These are phyloP conservation scores for Microbotryomycetes sp. DNA, from an alignment of 1,284 basidiomycete species.

Conservation along the genomic window DNA sequence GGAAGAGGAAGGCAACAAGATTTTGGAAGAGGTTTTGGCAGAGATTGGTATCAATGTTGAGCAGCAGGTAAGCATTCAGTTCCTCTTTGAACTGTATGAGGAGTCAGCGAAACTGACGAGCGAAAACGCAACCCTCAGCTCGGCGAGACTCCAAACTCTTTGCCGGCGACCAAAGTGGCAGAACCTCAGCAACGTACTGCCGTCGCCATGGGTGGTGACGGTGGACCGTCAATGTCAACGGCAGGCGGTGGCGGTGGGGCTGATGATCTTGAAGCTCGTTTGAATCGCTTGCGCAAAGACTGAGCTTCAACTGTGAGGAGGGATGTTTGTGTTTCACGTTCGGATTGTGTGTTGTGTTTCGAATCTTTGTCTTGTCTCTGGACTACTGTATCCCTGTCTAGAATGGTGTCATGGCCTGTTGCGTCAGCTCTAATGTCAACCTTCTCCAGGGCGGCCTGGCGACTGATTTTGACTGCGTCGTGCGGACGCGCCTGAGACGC, in stretches of 20 bases:
- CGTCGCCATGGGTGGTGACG: slow-evolving; percentile 67
- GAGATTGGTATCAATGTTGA: slow-evolving; percentile 91
- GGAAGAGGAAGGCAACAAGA: slow-evolving; percentile 89
- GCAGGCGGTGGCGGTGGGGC: slow-evolving; percentile 53
- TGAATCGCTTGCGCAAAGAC: slow-evolving; percentile 63
- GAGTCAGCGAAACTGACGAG: slow-evolving; percentile 6
- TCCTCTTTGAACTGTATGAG: slow-evolving; percentile 3
- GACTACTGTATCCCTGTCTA: no score
- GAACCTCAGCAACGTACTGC: slow-evolving; percentile 61
- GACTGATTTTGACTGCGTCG: no score
- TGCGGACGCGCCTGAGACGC: no score
- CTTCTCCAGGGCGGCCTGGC: no score
- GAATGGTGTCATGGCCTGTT: no score
- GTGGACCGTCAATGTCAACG: slow-evolving; percentile 41
- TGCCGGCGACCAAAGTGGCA: slow-evolving; percentile 56
- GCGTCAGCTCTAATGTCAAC: no score
- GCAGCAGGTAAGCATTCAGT: slow-evolving; percentile 63
- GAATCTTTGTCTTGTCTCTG: no score
- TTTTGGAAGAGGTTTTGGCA: slow-evolving; percentile 91
- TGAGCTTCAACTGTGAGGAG: no score
- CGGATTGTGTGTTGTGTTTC: no score
- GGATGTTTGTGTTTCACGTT: no score
- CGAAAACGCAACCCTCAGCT: slow-evolving; percentile 51
- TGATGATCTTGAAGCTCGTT: slow-evolving; percentile 76
- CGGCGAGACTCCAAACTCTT: slow-evolving; percentile 69